phyloP scores from a whole-genome alignment of 441 rosid genomes.

The Euphorbia corollata region DNA sequence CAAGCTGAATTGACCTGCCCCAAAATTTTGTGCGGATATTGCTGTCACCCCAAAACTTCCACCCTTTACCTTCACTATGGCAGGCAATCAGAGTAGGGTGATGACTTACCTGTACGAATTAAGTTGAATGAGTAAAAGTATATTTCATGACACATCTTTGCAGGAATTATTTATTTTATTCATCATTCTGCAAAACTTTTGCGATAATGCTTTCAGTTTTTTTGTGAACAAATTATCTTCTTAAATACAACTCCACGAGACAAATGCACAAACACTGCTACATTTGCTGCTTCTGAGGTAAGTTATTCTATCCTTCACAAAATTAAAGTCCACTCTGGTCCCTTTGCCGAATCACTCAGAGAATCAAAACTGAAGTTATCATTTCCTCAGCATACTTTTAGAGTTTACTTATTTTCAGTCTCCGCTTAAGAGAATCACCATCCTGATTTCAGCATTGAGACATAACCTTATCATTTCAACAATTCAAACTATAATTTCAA shows the following conservation, averaged over 20 bases:
- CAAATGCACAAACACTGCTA: not conserved
- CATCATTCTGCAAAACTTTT: not conserved
- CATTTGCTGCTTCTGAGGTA: not conserved
- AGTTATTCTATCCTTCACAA: not conserved
- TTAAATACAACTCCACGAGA: not conserved
- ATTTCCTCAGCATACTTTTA: too few species aligned
- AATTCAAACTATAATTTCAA: too few species aligned
- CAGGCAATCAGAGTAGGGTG: conserved; percentile 96
- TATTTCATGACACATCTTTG: not conserved
- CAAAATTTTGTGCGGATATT: conserved; percentile 87
- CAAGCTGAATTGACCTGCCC: conserved; percentile 98
- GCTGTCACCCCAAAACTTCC: conserved; percentile 97
- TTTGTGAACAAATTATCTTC: not conserved
- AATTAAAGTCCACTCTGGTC: not conserved
- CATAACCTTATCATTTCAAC: not conserved
- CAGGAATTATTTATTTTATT: not conserved
- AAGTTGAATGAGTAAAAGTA: not conserved
- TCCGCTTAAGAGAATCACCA: not conserved
- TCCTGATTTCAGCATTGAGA: not conserved
- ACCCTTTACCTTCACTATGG: conserved; percentile 92
- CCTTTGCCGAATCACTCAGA: not conserved
- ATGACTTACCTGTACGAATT: conserved; percentile 76
- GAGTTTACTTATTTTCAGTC: not conserved
- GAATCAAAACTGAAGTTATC: not conserved
- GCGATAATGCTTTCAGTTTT: not conserved